Conservation (phyloP, 345 rosid genomes). For the Eucalyptus albens region DNA sequence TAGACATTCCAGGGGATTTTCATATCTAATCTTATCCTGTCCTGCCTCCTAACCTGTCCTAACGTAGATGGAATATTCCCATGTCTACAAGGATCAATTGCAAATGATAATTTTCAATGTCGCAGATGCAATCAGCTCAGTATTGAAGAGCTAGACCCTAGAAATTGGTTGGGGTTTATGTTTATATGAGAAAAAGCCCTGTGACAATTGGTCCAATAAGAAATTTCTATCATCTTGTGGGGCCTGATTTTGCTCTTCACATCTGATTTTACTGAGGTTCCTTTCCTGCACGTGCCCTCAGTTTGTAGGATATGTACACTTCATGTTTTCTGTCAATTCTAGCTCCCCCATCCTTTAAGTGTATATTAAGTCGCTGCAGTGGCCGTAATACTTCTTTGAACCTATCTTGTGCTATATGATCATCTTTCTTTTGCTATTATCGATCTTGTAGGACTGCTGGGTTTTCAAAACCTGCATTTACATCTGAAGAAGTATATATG, state of each 20-base stretch:
- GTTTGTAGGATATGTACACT: background rate
- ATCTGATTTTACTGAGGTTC: background rate
- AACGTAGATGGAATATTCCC: background rate
- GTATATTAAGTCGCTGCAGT: too few species aligned
- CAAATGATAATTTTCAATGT: background rate
- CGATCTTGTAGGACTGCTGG: slow-evolving; percentile 34
- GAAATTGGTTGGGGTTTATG: background rate
- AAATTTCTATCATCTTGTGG: background rate
- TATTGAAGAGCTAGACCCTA: background rate
- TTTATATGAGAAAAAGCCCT: background rate
- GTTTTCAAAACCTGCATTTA: slow-evolving; percentile 50
- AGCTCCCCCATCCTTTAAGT: background rate
- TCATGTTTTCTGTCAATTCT: background rate
- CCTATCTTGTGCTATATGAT: background rate
- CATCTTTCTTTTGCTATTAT: background rate
- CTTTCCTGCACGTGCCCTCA: background rate
- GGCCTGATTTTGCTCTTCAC: background rate
- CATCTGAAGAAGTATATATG: slow-evolving; percentile 62
- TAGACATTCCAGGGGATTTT: background rate
- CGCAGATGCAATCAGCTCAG: background rate
- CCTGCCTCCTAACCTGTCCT: background rate
- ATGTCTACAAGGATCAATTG: background rate
- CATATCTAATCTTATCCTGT: background rate
- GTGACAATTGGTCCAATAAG: background rate
- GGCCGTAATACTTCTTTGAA: too few species aligned